Conservation (phyloP, 331 rosid species). For the Arachis monticola region DNA sequence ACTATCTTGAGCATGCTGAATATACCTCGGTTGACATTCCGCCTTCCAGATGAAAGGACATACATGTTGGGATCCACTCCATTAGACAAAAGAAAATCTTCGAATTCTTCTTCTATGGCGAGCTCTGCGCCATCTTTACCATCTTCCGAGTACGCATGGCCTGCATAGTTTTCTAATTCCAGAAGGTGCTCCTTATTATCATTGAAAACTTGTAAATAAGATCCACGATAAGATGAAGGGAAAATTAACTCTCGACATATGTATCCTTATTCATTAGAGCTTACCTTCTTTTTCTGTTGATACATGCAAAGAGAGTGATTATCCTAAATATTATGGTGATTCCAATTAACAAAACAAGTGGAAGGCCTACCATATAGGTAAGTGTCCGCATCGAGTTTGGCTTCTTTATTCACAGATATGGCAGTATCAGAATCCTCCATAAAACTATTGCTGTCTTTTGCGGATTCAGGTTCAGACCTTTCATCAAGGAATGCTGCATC, state of each 20-base stretch:
- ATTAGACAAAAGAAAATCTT: slow-evolving; percentile 55
- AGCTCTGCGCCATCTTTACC: slow-evolving; percentile 48
- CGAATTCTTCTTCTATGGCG: slow-evolving; percentile 54
- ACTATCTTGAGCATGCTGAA: neutral
- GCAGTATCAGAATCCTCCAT: slow-evolving; percentile 51
- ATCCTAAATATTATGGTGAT: slow-evolving; percentile 7
- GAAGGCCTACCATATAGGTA: slow-evolving; percentile 39
- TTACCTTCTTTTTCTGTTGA: slow-evolving; percentile 36
- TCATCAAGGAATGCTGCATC: slow-evolving; percentile 33
- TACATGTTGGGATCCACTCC: slow-evolving; percentile 51
- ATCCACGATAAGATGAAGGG: slow-evolving; percentile 30
- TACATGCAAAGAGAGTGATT: slow-evolving; percentile 29
- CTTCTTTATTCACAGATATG: slow-evolving; percentile 51
- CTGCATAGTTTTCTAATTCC: slow-evolving; percentile 45
- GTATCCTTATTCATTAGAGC: slow-evolving; percentile 35
- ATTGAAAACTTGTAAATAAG: slow-evolving; percentile 39
- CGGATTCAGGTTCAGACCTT: slow-evolving; percentile 52
- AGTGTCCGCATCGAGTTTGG: slow-evolving; percentile 46
- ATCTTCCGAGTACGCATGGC: slow-evolving; percentile 43
- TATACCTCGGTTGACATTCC: slow-evolving; percentile 75
- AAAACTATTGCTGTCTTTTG: slow-evolving; percentile 71
- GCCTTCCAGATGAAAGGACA: slow-evolving; percentile 74
- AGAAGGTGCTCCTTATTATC: slow-evolving; percentile 54
- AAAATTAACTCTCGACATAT: slow-evolving; percentile 13
- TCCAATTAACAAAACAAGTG: slow-evolving; percentile 38